Conservation (phyloP, 2,329 filamentous ascomycete species). For the Monosporascus sp. region DNA sequence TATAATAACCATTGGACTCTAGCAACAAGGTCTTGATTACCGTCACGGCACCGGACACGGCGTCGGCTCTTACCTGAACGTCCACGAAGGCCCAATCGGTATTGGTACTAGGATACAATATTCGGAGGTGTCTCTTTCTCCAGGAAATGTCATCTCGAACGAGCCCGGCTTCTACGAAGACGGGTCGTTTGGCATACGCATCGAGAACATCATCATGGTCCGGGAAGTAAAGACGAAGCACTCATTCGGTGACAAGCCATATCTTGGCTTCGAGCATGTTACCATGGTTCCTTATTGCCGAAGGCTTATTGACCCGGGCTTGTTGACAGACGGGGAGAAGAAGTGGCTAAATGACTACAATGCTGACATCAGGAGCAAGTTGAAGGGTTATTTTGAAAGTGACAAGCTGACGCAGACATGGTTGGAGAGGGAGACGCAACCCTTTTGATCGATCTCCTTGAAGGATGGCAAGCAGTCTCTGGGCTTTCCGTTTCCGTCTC, state of each 20-base stretch:
- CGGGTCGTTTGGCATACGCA: slow-evolving; percentile 87
- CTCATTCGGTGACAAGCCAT: slow-evolving; percentile 89
- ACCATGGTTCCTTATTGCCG: slow-evolving; percentile 95
- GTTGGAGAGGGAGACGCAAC: slow-evolving; percentile 81
- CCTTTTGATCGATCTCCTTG: slow-evolving; percentile 35
- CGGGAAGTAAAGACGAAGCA: slow-evolving; percentile 81
- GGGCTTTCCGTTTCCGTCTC: not conserved
- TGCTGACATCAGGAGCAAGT: slow-evolving; percentile 75
- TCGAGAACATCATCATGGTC: slow-evolving; percentile 93
- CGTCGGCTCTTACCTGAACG: slow-evolving; percentile 90
- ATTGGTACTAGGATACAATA: slow-evolving; percentile 91
- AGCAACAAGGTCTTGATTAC: slow-evolving; percentile 81
- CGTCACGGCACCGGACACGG: slow-evolving; percentile 95
- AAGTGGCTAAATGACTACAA: slow-evolving; percentile 87
- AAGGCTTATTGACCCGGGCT: slow-evolving; percentile 71
- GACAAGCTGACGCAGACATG: slow-evolving; percentile 70
- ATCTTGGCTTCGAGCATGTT: slow-evolving; percentile 91
- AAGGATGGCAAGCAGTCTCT: slow-evolving; percentile 1
- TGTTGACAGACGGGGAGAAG: slow-evolving; percentile 71
- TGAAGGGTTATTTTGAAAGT: slow-evolving; percentile 66
- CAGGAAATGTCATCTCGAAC: slow-evolving; percentile 94
- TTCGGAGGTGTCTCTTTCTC: slow-evolving; percentile 78
- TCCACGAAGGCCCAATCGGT: slow-evolving; percentile 95
- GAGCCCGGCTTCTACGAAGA: slow-evolving; percentile 98
- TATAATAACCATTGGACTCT: slow-evolving; percentile 5